Evolutionary conservation across 169 alveolate species (phyloP).

Genomic region (Besnoitia besnoiti): DNA sequence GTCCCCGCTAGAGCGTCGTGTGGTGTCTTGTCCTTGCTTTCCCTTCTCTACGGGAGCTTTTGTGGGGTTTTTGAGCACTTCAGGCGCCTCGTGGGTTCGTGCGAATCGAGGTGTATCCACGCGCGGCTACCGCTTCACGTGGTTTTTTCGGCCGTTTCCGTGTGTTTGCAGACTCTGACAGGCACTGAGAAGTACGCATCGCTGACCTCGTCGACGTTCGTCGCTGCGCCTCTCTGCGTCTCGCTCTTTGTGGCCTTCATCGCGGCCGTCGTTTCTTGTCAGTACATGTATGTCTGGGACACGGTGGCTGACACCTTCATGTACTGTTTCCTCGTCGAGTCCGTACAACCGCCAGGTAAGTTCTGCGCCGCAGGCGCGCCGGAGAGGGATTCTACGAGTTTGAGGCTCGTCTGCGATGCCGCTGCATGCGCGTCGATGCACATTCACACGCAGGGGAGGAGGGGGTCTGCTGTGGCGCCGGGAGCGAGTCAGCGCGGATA

Average conservation of each 20-base stretch:
- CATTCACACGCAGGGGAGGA: too few relatives aligned
- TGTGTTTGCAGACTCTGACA: constrained; percentile 47
- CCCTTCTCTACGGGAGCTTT: background rate
- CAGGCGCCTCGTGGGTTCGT: background rate
- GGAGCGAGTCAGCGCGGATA: too few relatives aligned
- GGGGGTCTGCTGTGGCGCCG: too few relatives aligned
- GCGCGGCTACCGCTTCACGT: too few relatives aligned
- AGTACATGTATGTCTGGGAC: constrained; percentile 60
- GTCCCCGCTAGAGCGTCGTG: too few relatives aligned
- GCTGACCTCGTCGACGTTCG: constrained; percentile 54
- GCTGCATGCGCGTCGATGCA: too few relatives aligned
- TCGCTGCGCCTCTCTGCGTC: constrained; percentile 68
- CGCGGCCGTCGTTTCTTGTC: constrained; percentile 40
- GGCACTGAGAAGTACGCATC: constrained; percentile 63
- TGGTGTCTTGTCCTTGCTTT: too few relatives aligned
- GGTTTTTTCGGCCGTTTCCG: too few relatives aligned
- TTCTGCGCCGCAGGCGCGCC: background rate
- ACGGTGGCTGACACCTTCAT: constrained; percentile 67
- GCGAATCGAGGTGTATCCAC: background rate
- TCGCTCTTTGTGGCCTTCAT: constrained; percentile 52
- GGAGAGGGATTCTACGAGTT: too few relatives aligned
- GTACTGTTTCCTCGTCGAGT: constrained; percentile 69
- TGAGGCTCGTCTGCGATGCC: too few relatives aligned
- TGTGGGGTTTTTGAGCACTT: background rate
- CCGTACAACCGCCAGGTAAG: constrained; percentile 66